Conservation (phyloP, 1,284 basidiomycete genomes). For the Anthracocystis panici-leucophaei region DNA sequence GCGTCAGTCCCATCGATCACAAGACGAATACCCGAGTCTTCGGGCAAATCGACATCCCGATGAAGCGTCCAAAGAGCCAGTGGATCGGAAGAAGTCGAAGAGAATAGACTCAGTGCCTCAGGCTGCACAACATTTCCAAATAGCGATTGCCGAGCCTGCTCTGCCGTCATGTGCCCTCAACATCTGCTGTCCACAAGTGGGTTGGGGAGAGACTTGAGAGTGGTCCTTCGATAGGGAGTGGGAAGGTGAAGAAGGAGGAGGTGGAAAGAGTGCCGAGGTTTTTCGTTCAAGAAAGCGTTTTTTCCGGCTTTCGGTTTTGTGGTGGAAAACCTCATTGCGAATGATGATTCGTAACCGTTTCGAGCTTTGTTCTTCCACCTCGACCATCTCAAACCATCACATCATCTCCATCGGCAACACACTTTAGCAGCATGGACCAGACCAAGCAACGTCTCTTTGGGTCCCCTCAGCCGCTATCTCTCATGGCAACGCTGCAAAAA, state of each 20-base stretch:
- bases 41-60: slow-evolving; percentile 74
- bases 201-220: not conserved
- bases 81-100: slow-evolving; percentile 78
- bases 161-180: not conserved
- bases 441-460: slow-evolving; percentile 21
- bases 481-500: not conserved
- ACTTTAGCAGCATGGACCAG: slow-evolving; percentile 12
- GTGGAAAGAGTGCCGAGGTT: not conserved
- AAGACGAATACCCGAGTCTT: slow-evolving; percentile 78
- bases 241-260: slow-evolving; percentile 3
- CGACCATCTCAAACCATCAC: not conserved
- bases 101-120: slow-evolving; percentile 79
- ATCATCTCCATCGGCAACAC: not conserved
- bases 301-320: slow-evolving; percentile 10
- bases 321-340: slow-evolving; percentile 4
- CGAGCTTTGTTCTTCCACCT: not conserved
- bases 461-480: not conserved
- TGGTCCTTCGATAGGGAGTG: not conserved
- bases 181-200: not conserved
- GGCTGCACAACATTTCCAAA: slow-evolving; percentile 77
- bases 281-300: not conserved
- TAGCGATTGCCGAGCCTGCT: slow-evolving; percentile 9
- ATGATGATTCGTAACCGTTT: slow-evolving; percentile 1
- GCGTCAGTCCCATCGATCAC: slow-evolving; percentile 76
- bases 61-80: slow-evolving; percentile 75